Base-by-base conservation (phyloP, 306 rosid genomes). In the Parietaria judaica region DNA sequence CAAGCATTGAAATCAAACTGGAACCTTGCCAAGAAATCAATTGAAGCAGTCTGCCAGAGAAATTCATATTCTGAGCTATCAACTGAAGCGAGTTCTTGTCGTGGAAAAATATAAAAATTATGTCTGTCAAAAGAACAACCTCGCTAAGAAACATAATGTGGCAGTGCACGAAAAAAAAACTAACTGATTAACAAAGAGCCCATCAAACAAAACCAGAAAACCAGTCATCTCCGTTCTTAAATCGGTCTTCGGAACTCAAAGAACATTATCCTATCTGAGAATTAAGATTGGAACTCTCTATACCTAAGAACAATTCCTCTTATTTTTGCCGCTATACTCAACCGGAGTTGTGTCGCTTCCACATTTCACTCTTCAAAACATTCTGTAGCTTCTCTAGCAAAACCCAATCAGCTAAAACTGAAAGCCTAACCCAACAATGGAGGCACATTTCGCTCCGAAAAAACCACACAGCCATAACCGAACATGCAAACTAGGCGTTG, bases 1-100 rank as follows among this genome's bases (percentile, higher is more conserved):
- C 96, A 88, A 31, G 75, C 70, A 72, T 92, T 92, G 68, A 92
- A 92, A 82, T 88, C 94, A 60, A 92, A 92, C 84, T 86, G 90
- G 79, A 86, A 84, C 74, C 64, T 86, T 57, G 96, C 96, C 79
- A 92, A 77, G 89, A 91, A 91, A 64, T 80, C 96, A 62, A 91
- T 80, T 8, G 96, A 91, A 13, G 95, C 66, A 31, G 92, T 79
- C 86, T 88, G 98, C 77, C 96, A 91, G 56, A 91, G 89, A 75
- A 88, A 92, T 66, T 88, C 99, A 50, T 67, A 46, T 51, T 80
- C 65, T 36, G 88, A 77, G 55, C 76, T 83, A 58, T 76, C 72
- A 4, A 80, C 66, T 13, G 60, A 1, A 1, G 46, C 66, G 68
- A 77, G 78, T 77, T 82, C 99, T 69, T 79, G 90, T 52, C 88